Conservation (phyloP, 2,329 filamentous ascomycete species). For the Cephalotrichum gorgonifer region DNA sequence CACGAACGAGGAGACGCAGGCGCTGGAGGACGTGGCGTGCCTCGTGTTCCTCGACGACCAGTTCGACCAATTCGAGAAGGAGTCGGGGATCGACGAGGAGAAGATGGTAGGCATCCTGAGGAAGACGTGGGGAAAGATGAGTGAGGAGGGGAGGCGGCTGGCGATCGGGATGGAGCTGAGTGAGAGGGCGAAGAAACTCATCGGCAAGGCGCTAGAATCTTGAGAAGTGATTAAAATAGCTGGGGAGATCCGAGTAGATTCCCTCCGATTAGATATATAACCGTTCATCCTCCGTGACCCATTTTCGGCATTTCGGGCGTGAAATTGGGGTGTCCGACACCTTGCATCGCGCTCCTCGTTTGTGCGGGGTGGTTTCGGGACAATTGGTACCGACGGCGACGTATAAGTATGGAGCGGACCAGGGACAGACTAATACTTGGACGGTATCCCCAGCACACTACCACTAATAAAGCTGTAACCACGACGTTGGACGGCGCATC, state of each 20-base stretch:
- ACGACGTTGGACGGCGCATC: too few species aligned
- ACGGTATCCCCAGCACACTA: too few species aligned
- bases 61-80: slow-evolving; percentile 66
- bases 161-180: slow-evolving; percentile 58
- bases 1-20: slow-evolving; percentile 51
- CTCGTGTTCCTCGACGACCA: slow-evolving; percentile 82
- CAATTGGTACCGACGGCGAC: not conserved
- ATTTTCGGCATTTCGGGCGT: too few species aligned
- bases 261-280: too few species aligned
- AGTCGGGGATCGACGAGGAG: slow-evolving; percentile 57
- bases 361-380: not conserved
- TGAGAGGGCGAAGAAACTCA: slow-evolving; percentile 48
- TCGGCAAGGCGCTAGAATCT: slow-evolving; percentile 47
- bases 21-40: slow-evolving; percentile 77
- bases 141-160: slow-evolving; percentile 47
- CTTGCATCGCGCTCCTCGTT: not conserved
- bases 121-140: slow-evolving; percentile 74
- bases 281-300: too few species aligned
- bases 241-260: too few species aligned
- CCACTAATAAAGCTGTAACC: too few species aligned
- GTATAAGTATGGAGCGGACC: too few species aligned
- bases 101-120: slow-evolving; percentile 63
- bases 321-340: too few species aligned
- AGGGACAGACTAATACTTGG: too few species aligned
- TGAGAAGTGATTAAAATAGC: slow-evolving; percentile 6